Evolutionary conservation across 176 grass and related monocot genomes (phyloP).

Genomic region (Carex scoparia): DNA sequence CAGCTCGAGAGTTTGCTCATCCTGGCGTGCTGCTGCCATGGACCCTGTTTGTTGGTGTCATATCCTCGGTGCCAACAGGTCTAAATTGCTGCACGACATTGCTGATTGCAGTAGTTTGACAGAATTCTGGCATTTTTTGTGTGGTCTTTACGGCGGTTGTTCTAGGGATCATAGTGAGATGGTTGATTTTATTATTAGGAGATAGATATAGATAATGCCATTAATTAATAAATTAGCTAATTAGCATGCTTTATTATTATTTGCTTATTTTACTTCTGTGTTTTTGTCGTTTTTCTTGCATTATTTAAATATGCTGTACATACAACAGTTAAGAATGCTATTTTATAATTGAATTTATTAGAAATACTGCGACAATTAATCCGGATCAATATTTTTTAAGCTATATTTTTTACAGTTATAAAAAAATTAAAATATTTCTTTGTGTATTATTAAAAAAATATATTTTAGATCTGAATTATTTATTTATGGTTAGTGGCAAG

Average conservation of each 20-base stretch:
- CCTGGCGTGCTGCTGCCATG: neutral
- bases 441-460: too few species aligned
- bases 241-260: neutral
- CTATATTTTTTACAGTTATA: too few species aligned
- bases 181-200: neutral
- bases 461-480: too few species aligned
- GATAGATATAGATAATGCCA: neutral
- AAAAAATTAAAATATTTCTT: too few species aligned
- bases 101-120: neutral
- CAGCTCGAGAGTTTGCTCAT: neutral
- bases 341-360: too few species aligned
- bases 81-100: neutral
- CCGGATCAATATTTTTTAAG: too few species aligned
- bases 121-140: slow-evolving; percentile 12
- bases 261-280: neutral
- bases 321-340: neutral
- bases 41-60: slow-evolving; percentile 3
- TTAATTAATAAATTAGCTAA: neutral
- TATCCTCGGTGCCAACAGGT: neutral
- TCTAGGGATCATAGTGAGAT: neutral
- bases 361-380: too few species aligned
- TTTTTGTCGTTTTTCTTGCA: neutral
- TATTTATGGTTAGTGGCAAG: too few species aligned
- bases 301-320: neutral
- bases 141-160: neutral